phyloP scores from a whole-genome alignment of 768 basidiomycete genomes.

The Gloeopeniophorella convolvens region DNA sequence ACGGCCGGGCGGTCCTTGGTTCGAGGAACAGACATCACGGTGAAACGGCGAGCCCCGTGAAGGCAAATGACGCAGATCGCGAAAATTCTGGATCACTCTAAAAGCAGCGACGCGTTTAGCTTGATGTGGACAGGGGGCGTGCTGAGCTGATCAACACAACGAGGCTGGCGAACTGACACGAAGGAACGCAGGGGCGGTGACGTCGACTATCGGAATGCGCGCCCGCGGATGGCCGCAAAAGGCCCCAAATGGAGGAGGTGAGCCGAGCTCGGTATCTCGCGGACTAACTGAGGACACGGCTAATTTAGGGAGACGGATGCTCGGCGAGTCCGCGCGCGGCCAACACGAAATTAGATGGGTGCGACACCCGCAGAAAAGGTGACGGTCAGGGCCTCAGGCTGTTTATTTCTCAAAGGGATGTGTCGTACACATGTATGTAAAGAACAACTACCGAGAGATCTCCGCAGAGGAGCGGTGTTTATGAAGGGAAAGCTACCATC shows the following conservation, averaged over 20 bases:
- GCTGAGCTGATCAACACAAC: slow-evolving; percentile 11
- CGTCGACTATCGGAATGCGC: slow-evolving; percentile 20
- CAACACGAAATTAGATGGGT: slow-evolving; percentile 16
- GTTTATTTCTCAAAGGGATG: too few relatives aligned
- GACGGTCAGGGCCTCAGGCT: too few relatives aligned
- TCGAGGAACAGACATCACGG: slow-evolving; percentile 10
- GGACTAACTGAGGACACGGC: slow-evolving; percentile 4
- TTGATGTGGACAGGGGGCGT: slow-evolving; percentile 18
- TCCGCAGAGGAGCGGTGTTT: too few relatives aligned
- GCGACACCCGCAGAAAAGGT: slow-evolving; percentile 8
- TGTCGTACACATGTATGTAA: too few relatives aligned
- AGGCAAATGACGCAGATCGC: slow-evolving; percentile 15
- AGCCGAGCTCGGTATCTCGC: slow-evolving; percentile 14
- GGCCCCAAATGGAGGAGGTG: slow-evolving; percentile 9
- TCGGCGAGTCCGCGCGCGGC: slow-evolving; percentile 10
- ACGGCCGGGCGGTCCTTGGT: slow-evolving; percentile 10
- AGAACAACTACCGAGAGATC: too few relatives aligned
- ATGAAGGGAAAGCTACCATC: too few relatives aligned
- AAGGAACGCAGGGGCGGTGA: slow-evolving; percentile 15
- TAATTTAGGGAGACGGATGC: slow-evolving; percentile 16
- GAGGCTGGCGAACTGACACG: slow-evolving; percentile 3
- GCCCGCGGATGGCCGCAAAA: slow-evolving; percentile 8
- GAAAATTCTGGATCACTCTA: slow-evolving; percentile 12
- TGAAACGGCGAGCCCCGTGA: slow-evolving; percentile 10
- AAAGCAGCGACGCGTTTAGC: slow-evolving; percentile 17